Base-by-base conservation (phyloP, 441 rosid species). In the Erodium chrysanthum region DNA sequence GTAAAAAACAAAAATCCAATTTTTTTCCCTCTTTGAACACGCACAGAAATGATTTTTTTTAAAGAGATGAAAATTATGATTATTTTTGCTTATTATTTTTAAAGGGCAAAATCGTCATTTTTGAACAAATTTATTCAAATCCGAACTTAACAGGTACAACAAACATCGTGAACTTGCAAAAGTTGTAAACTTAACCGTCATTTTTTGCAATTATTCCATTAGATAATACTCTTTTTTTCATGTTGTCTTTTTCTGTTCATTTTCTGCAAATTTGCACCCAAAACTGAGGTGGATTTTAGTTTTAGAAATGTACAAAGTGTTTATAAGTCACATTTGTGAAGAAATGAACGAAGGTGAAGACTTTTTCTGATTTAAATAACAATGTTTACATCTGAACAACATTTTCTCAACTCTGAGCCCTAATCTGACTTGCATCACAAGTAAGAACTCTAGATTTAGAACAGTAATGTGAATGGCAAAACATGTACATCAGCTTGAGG, bases 141-240 rank as follows among this genome's bases (percentile, higher is more conserved):
- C n/a, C n/a, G n/a, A n/a, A n/a, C n/a, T n/a, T n/a, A n/a, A n/a
- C n/a, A n/a, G n/a, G n/a, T n/a, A n/a, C n/a, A n/a, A n/a, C n/a
- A n/a, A n/a, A n/a, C n/a, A n/a, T n/a, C n/a, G n/a, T n/a, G n/a
- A n/a, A n/a, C n/a, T n/a, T n/a, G n/a, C n/a, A n/a, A n/a, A n/a
- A n/a, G n/a, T n/a, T n/a, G n/a, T n/a, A n/a, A n/a, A n/a, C n/a
- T n/a, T n/a, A n/a, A n/a, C n/a, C n/a, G n/a, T n/a, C n/a, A n/a
- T n/a, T n/a, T n/a, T n/a, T n/a, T n/a, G n/a, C n/a, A n/a, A n/a
- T n/a, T n/a, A n/a, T 86, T 86, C 73, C 69, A 78, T 50, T 85
- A 79, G 83, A 29, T 70, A 71, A 31, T 31, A 2, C 35, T 31
- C 56, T 22, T 42, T 22, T 42, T 63, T 8, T 15, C 50, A 65